Conservation (phyloP, 2,329 filamentous ascomycete genomes). For the Neofusicoccum parvum region DNA sequence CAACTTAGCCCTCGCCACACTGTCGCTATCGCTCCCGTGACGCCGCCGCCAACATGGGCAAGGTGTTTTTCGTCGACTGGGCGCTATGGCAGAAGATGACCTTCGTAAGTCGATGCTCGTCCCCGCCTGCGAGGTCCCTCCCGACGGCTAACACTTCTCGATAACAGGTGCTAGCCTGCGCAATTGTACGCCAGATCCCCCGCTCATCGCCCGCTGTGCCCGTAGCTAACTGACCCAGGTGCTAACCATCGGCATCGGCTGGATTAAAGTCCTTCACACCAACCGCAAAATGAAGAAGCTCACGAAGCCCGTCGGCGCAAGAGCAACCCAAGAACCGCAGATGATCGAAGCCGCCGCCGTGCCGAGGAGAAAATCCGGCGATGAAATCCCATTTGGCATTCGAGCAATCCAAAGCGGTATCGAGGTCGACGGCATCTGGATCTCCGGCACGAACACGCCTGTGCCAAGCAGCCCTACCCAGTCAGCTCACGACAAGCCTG, state of each 20-base stretch:
- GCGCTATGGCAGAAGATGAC: conserved; percentile 86
- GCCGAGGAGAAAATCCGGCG: conserved; percentile 43
- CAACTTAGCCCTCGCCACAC: not conserved
- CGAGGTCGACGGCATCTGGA: conserved; percentile 77
- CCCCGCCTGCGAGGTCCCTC: conserved; percentile 3
- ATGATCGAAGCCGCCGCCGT: conserved; percentile 60
- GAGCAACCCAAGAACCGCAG: conserved; percentile 52
- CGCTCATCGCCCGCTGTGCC: not conserved
- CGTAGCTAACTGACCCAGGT: conserved; percentile 46
- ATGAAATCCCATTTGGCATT: conserved; percentile 81
- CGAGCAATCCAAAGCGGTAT: conserved; percentile 82
- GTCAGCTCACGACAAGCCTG: conserved; percentile 3
- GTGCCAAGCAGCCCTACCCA: conserved; percentile 37
- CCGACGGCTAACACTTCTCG: conserved; percentile 29
- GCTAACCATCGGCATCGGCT: conserved; percentile 68
- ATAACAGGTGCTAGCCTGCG: conserved; percentile 68
- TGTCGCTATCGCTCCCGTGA: conserved; percentile 20
- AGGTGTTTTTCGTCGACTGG: conserved; percentile 60
- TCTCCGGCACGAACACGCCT: conserved; percentile 49
- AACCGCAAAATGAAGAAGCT: conserved; percentile 47
- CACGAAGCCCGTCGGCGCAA: conserved; percentile 41
- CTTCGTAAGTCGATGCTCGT: conserved; percentile 64
- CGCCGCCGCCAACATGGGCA: conserved; percentile 27
- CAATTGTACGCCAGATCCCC: conserved; percentile 56
- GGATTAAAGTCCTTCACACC: conserved; percentile 62